Base-by-base conservation (phyloP, 2,329 filamentous ascomycete genomes). In the Exophiala alcalophila region DNA sequence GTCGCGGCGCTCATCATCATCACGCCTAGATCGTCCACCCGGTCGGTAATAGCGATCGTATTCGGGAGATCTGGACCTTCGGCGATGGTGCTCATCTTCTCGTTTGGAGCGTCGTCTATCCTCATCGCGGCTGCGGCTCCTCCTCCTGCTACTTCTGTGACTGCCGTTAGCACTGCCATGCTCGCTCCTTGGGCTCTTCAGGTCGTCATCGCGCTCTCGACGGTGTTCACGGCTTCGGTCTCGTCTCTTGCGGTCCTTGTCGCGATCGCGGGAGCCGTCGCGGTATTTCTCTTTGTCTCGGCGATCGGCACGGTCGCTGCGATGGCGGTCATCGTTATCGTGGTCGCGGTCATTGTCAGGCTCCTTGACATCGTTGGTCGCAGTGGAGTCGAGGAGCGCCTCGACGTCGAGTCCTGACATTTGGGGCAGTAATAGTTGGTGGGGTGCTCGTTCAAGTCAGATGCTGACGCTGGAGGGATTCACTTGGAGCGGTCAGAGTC, bases 331-430 rank as follows among this genome's bases (percentile, higher is more conserved):
- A 52, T 80, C 53, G 20, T 40, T 31, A 3, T 51, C 76, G 51
- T 79, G 77, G 54, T 70, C 61, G 51, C 79, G 77, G 54, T 70
- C 61, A 30, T 42, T 44, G 15, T 54, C 61, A 26, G 39, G 36
- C 12, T 54, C 45, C 40, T 53, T 55, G 21, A 44, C 36, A 46
- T 60, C 56, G 26, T 61, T 45, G 62, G 81, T 82, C 38, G 86
- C 86, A 51, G 86, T 87, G 37, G 85, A 86, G 67, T 95, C 89
- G 57, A 96, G 81, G 54, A 96, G 78, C 55, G 88, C 87, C 74
- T 96, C 90, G 58, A 96, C 87, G 62, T 94, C 88, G 56, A 83
- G 71, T 65, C 75, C 76, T 63, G 81, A 81, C 81, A 84, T 84
- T 57, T 57, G 71, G n/a, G n/a, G n/a, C 66, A 58, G 40, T 34